A percentile compares a stretch with the other conserved stretches of the same genome.
phyloP scores from a whole-genome alignment of 345 rosid species.

The Gossypium longicalyx region DNA sequence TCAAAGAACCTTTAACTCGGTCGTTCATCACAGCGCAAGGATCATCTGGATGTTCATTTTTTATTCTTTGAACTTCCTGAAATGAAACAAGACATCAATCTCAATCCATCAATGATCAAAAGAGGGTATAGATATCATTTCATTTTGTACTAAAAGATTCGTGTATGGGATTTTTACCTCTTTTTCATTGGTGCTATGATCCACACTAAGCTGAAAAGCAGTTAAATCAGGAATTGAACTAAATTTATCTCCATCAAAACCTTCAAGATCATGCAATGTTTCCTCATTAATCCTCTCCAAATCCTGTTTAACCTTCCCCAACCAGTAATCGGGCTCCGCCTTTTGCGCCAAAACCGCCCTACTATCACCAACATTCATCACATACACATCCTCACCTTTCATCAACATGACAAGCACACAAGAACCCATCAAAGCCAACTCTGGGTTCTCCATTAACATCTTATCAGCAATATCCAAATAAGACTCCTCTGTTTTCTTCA shows the following conservation, averaged over 20 bases:
- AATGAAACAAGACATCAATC: constrained; percentile 9
- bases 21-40: constrained; percentile 61
- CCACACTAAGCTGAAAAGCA: constrained; percentile 71
- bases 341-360: constrained; percentile 84
- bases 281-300: constrained; percentile 88
- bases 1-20: constrained; percentile 86
- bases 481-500: constrained; percentile 83
- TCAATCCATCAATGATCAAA: not conserved
- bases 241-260: constrained; percentile 34
- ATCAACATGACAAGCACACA: constrained; percentile 90
- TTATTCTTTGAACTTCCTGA: constrained; percentile 87
- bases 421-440: constrained; percentile 92
- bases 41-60: constrained; percentile 77
- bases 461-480: constrained; percentile 76
- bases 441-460: constrained; percentile 85
- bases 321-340: constrained; percentile 57
- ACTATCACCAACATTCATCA: constrained; percentile 97
- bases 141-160: not conserved
- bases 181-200: constrained; percentile 77
- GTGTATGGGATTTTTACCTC: constrained; percentile 44
- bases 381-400: constrained; percentile 93
- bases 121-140: not conserved
- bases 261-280: constrained; percentile 61
- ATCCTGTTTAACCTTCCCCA: constrained; percentile 65
- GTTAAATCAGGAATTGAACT: constrained; percentile 26